A percentile compares a stretch with the other conserved stretches of the same genome.
phyloP scores from a whole-genome alignment of 73 alveolate species.

The Paramecium pentaurelia region DNA sequence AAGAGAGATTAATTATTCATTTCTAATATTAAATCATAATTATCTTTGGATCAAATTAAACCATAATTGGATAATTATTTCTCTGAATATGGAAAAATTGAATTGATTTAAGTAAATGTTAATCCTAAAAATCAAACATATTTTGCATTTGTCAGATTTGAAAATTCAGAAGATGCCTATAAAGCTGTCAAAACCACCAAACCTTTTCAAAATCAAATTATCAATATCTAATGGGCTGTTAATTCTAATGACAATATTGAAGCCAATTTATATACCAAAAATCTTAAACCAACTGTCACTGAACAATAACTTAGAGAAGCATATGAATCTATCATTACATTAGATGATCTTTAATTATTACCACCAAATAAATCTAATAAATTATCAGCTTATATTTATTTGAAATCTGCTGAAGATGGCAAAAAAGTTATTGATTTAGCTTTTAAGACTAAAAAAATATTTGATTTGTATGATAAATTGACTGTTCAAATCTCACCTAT shows the following conservation, averaged over 20 bases:
- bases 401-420: conserved; percentile 39
- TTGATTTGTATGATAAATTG: conserved; percentile 17
- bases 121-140: background rate
- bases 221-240: background rate
- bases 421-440: conserved; percentile 35
- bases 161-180: conserved; percentile 15
- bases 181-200: background rate
- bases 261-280: conserved; percentile 22
- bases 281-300: conserved; percentile 10
- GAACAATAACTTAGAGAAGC: conserved; percentile 24
- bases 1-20: background rate
- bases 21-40: background rate
- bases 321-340: background rate
- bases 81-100: background rate
- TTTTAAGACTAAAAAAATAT: background rate
- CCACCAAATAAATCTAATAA: background rate
- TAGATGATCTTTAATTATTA: background rate
- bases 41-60: background rate
- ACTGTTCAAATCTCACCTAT: background rate
- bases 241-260: conserved; percentile 7
- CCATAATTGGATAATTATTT: background rate
- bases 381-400: background rate
- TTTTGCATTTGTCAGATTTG: background rate
- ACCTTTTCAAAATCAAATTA: background rate
- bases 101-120: background rate